Conservation (phyloP, 1,284 basidiomycete species). For the Rhodotorula sp. region DNA sequence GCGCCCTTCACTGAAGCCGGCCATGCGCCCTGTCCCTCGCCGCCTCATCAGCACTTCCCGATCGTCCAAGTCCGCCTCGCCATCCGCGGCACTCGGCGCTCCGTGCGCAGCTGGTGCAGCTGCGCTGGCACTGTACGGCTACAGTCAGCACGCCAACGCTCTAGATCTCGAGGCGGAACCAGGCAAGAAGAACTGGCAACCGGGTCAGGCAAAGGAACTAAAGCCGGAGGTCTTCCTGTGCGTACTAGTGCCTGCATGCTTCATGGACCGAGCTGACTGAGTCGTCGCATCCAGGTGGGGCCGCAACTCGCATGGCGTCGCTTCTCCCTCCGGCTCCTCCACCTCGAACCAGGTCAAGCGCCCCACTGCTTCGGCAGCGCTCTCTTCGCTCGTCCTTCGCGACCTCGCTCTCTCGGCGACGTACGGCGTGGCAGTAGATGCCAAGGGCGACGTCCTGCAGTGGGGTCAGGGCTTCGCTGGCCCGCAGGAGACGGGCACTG, state of each 20-base stretch:
- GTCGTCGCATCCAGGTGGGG: constrained; percentile 23
- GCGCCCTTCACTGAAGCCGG: too few relatives aligned
- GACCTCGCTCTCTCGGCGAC: constrained; percentile 72
- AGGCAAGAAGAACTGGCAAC: constrained; percentile 2
- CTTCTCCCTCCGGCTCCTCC: constrained; percentile 26
- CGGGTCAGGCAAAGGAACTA: neutral
- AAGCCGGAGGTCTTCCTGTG: constrained; percentile 15
- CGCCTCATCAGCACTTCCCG: too few relatives aligned
- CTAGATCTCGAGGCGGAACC: constrained; percentile 7
- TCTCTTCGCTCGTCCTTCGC: constrained; percentile 59
- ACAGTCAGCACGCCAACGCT: neutral
- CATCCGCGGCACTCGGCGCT: too few relatives aligned
- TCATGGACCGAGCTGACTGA: neutral
- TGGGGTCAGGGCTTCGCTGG: constrained; percentile 69
- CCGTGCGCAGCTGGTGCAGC: too few relatives aligned
- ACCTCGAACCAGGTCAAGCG: constrained; percentile 37
- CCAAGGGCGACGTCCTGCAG: constrained; percentile 81
- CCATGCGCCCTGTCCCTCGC: too few relatives aligned
- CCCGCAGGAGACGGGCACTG: constrained; percentile 43
- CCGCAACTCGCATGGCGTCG: constrained; percentile 36
- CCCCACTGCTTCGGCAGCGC: constrained; percentile 18
- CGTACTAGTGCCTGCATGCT: neutral
- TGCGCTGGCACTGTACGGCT: too few relatives aligned
- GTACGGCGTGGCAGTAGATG: constrained; percentile 74
- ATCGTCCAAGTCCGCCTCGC: too few relatives aligned